Evolutionary conservation across 176 grass and related monocot genomes (phyloP), one percentile per base, ranked within the genome.

Genomic region (Oryza officinalis): DNA sequence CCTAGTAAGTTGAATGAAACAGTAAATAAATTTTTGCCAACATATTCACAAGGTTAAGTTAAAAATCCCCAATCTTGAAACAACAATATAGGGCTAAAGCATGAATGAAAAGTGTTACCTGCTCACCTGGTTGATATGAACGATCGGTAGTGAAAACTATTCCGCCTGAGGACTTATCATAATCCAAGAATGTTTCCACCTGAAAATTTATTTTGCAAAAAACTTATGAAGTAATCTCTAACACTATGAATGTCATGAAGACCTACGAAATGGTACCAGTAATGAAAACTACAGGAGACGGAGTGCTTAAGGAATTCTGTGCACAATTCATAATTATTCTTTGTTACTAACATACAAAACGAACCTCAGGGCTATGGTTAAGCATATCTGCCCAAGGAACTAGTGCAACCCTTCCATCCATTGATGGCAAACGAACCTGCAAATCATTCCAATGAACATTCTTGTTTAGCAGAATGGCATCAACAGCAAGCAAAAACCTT

Each of bases 331-430:
- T 11, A 57, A 86, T 47, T 12, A 33, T 41, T 72, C 10, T 47
- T 45, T 37, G 13, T 66, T 65, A 35, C 33, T 35, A 38, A 35
- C 25, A 47, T 20, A 52, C 75, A 82, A 44, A 92, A 85, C 65
- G 65, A 90, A 98, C 96, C 93, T 98, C 89, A 63, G 91, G 86
- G 61, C 91, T 95, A 84, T 98, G 96, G 66, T 98, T 98, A 89
- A 98, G 93, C 96, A 98, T 98, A 90, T 96, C 96, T 76, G 96
- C 96, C 96, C 96, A 95, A 85, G 93, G 96, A 89, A 98, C 91
- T 84, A 98, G 86, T 69, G 96, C 96, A 71, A 98, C 91, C 35
- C 76, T 94, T 89, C 86, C 96, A 73, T 92, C 80, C 96, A 96
- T 98, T 65, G 96, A 98, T 87, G 93, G 91, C 86, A 98, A 94